Percentiles rank a stretch among this genome's conserved stretches.
Evolutionary conservation across 228 moss, liverwort and hornwort genomes (phyloP).

Genomic region (Sphagnum magellanicum): DNA sequence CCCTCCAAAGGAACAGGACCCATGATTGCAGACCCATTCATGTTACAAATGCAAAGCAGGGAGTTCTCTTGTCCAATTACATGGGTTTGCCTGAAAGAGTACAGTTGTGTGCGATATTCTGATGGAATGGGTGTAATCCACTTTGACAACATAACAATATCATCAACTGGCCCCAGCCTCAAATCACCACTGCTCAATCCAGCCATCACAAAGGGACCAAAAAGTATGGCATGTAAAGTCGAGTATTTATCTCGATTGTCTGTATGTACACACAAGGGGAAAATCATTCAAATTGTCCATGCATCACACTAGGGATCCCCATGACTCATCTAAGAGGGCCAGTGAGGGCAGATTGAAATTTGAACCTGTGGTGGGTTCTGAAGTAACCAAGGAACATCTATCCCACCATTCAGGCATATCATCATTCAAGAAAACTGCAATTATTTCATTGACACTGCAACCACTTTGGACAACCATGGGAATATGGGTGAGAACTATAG

Average conservation of each 20-base stretch:
- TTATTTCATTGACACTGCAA: too few species aligned
- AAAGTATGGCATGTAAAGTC: slow-evolving; percentile 66
- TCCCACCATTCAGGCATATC: neutral
- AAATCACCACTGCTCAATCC: slow-evolving; percentile 69
- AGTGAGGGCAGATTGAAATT: neutral
- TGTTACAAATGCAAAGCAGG: slow-evolving; percentile 33
- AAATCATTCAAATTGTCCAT: neutral
- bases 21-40: slow-evolving; percentile 35
- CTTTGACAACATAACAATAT: slow-evolving; percentile 28
- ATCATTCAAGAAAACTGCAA: too few species aligned
- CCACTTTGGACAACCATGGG: too few species aligned
- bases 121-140: slow-evolving; percentile 66
- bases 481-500: too few species aligned
- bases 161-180: slow-evolving; percentile 35
- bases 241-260: slow-evolving; percentile 63
- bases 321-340: neutral
- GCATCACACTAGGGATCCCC: neutral
- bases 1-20: slow-evolving; percentile 49
- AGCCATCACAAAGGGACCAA: slow-evolving; percentile 80
- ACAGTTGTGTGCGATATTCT: slow-evolving; percentile 42
- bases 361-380: neutral
- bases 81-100: slow-evolving; percentile 58
- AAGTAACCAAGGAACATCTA: neutral
- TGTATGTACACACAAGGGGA: slow-evolving; percentile 17
- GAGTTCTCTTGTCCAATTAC: slow-evolving; percentile 1